phyloP scores from a whole-genome alignment of 2,329 filamentous ascomycete genomes.

The Proliferodiscus dingleyae region DNA sequence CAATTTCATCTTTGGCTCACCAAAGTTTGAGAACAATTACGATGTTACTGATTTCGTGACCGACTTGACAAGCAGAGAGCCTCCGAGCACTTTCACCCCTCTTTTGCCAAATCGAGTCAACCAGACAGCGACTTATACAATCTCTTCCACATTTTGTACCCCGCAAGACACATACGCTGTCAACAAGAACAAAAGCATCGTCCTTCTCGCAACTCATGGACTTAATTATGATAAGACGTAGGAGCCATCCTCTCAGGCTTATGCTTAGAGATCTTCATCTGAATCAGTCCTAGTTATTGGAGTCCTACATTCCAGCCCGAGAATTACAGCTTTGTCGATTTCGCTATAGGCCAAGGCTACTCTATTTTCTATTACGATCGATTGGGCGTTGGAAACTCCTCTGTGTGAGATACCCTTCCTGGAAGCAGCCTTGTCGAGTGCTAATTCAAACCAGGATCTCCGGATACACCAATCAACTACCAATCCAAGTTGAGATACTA shows the following conservation, averaged over 20 bases:
- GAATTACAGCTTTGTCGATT: conserved; percentile 33
- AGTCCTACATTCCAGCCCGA: conserved; percentile 24
- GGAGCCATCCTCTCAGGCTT: neutral
- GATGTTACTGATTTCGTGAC: conserved; percentile 4
- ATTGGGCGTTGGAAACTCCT: conserved; percentile 30
- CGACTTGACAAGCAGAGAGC: neutral
- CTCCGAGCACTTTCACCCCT: neutral
- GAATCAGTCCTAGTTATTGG: conserved; percentile 26
- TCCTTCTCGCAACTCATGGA: neutral
- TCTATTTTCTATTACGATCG: conserved; percentile 34
- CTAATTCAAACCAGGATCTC: conserved; percentile 1
- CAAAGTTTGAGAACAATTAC: conserved; percentile 4
- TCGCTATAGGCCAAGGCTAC: conserved; percentile 29
- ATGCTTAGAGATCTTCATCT: neutral
- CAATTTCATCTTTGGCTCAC: conserved; percentile 1
- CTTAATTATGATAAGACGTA: neutral
- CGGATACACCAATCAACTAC: conserved; percentile 25
- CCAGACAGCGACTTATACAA: conserved; percentile 1
- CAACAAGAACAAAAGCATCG: neutral
- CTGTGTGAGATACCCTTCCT: conserved; percentile 2
- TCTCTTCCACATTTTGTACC: conserved; percentile 3
- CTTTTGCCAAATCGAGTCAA: neutral
- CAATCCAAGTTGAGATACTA: conserved; percentile 20
- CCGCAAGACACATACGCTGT: neutral
- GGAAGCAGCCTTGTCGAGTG: neutral